Percentiles rank a stretch among this genome's conserved stretches.
phyloP scores from a whole-genome alignment of 768 basidiomycete genomes.

The Mycena galericulata region DNA sequence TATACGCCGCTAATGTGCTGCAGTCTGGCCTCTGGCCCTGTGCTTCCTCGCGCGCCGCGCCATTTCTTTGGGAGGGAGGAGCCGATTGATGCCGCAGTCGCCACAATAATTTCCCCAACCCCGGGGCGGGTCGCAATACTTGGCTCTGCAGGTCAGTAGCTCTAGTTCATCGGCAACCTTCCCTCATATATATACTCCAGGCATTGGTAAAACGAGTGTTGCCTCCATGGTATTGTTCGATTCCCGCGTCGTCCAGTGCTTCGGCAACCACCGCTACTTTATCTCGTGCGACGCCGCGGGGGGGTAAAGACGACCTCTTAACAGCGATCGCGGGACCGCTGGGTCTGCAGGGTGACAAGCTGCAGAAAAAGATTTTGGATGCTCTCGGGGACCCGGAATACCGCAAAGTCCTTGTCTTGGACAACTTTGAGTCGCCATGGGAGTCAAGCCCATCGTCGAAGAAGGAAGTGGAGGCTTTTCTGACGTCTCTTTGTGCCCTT shows the following conservation, averaged over 20 bases:
- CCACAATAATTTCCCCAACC: slow-evolving; percentile 15
- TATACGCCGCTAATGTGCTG: slow-evolving; percentile 3
- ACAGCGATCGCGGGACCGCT: slow-evolving; percentile 31
- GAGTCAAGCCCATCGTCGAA: slow-evolving; percentile 26
- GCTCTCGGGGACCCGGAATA: slow-evolving; percentile 21
- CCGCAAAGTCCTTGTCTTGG: slow-evolving; percentile 31
- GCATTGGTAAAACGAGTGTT: slow-evolving; percentile 36
- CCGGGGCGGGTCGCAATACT: slow-evolving; percentile 35
- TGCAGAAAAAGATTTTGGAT: slow-evolving; percentile 34
- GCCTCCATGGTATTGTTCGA: slow-evolving; percentile 31
- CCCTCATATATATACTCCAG: background rate
- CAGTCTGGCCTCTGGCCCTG: slow-evolving; percentile 23
- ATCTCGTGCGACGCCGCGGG: slow-evolving; percentile 35
- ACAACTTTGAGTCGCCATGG: slow-evolving; percentile 41
- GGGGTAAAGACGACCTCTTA: slow-evolving; percentile 33
- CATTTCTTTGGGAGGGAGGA: slow-evolving; percentile 33
- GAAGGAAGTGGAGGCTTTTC: slow-evolving; percentile 36
- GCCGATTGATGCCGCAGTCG: slow-evolving; percentile 16
- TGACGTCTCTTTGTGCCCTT: slow-evolving; percentile 26
- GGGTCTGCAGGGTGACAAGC: slow-evolving; percentile 31
- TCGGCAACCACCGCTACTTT: slow-evolving; percentile 30
- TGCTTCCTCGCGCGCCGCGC: slow-evolving; percentile 31
- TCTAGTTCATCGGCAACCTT: background rate
- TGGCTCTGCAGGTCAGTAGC: slow-evolving; percentile 29
- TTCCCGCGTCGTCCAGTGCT: slow-evolving; percentile 28